These are phyloP conservation scores for Medicago ruthenica DNA, from an alignment of 306 rosid species.

Conservation along the genomic window DNA sequence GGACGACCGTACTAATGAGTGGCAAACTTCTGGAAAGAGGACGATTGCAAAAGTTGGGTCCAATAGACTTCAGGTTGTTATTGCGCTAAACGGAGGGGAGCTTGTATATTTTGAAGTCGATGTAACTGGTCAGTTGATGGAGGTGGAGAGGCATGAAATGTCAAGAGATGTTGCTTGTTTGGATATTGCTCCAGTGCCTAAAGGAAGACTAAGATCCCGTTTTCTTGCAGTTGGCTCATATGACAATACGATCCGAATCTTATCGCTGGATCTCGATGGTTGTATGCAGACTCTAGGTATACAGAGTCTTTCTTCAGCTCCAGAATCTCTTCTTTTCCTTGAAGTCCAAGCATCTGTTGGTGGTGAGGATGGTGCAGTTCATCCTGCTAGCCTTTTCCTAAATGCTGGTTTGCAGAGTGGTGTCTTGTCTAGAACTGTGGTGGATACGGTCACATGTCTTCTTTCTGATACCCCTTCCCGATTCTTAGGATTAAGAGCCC, in stretches of 20 bases:
- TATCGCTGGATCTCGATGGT: constrained; percentile 93
- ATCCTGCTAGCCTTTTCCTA: constrained; percentile 95
- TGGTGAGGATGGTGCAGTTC: constrained; percentile 98
- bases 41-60: constrained; percentile 88
- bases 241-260: constrained; percentile 84
- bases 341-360: constrained; percentile 93
- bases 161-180: constrained; percentile 94
- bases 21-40: constrained; percentile 99
- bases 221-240: constrained; percentile 95
- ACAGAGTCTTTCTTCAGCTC: constrained; percentile 90
- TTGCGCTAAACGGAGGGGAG: constrained; percentile 94
- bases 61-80: constrained; percentile 92
- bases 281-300: constrained; percentile 89
- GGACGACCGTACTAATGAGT: constrained; percentile 93
- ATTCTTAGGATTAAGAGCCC: constrained; percentile 96
- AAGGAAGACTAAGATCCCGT: constrained; percentile 93
- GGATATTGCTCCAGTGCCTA: constrained; percentile 95
- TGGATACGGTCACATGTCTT: constrained; percentile 98
- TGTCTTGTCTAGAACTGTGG: constrained; percentile 93
- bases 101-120: constrained; percentile 94
- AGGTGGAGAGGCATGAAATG: constrained; percentile 97
- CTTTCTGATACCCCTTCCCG: constrained; percentile 95
- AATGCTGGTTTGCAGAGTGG: constrained; percentile 90
- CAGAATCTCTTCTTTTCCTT: constrained; percentile 94
- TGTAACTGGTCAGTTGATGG: constrained; percentile 92